Evolutionary conservation across 2,329 filamentous ascomycete genomes (phyloP), one percentile per base, ranked within the genome.

Genomic region (Penicillium hordei): DNA sequence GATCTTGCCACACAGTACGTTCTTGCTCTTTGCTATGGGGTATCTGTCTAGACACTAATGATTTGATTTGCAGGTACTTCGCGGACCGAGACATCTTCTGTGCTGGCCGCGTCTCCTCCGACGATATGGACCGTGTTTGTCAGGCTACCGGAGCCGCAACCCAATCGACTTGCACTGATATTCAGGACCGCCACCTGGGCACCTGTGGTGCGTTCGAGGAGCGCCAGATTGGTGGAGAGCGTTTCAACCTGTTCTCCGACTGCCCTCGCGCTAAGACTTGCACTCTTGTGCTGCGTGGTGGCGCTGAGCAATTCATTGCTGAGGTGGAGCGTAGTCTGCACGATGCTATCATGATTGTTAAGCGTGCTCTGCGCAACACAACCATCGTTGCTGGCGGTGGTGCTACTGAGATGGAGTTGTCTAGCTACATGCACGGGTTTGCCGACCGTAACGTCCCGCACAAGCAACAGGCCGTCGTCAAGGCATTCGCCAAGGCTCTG

Each of bases 291-390:
- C 88, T 99, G 62, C 90, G 94, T 72, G 94, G 94, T 71, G 94
- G 94, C 65, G 94, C 94, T 36, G 94, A 99, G 81, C 94, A 99
- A 76, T 99, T 99, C 80, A 99, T 99, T 69, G 94, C 94, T 58
- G 94, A 99, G 77, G 94, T 97, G 1, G 94, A 99, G 82, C 90
- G 94, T 64, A 96, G 91, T 73, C 85, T 99, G 65, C 94, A 99
- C 82, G 94, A 99, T 72, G 94, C 94, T 68, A 97, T 99, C 78
- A 99, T 99, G 94, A 96, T 99, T 71, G 94, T 99, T 73, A 97
- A 97, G 86, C 92, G 95, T 61, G 91, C 94, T 29, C 91, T 97
- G 77, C 91, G 91, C 81, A 96, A 97, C 82, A 89, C 89, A 72
- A 90, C 86, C 73, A 96, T 99, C 65, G 94, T 99, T 27, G 94